phyloP scores from a whole-genome alignment of 192 early-diverging fungal genomes.

The Entrophospora sp. region DNA sequence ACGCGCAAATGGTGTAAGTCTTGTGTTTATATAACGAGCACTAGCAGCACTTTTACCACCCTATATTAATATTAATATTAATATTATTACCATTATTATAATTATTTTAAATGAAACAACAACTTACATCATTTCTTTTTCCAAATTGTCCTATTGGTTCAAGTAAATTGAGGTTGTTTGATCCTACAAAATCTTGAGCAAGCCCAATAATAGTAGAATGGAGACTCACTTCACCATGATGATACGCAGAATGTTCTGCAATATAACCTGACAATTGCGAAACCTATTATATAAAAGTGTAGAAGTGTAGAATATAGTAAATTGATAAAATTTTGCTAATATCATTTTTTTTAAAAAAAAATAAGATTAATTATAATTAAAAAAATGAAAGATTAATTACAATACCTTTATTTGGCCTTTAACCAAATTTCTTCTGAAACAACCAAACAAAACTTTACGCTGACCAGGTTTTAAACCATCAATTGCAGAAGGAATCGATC shows the following conservation, averaged over 20 bases:
- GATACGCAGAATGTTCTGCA: constrained; percentile 82
- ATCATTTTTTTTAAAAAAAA: too few species aligned
- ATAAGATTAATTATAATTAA: too few species aligned
- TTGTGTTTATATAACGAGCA: constrained; percentile 94
- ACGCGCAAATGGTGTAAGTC: constrained; percentile 61
- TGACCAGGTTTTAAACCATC: constrained; percentile 97
- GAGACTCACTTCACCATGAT: constrained; percentile 89
- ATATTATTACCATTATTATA: too few species aligned
- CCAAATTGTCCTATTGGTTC: constrained; percentile 88
- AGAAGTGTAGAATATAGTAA: too few species aligned
- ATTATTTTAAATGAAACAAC: too few species aligned
- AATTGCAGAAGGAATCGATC: constrained; percentile 88
- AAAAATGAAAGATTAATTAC: too few species aligned
- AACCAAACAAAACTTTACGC: constrained; percentile 85
- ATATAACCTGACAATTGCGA: constrained; percentile 83
- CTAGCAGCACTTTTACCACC: constrained; percentile 94
- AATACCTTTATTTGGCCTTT: constrained; percentile 54
- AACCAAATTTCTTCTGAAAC: constrained; percentile 73
- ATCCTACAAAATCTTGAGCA: constrained; percentile 93
- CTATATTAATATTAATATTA: too few species aligned
- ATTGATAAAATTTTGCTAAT: too few species aligned
- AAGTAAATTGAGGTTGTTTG: constrained; percentile 86
- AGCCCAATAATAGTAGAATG: constrained; percentile 79
- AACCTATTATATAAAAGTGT: too few species aligned
- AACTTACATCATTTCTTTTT: constrained; percentile 63